Percentiles rank a stretch among this genome's conserved stretches.
Evolutionary conservation across 306 rosid species (phyloP).

Genomic region (Geum urbanum): DNA sequence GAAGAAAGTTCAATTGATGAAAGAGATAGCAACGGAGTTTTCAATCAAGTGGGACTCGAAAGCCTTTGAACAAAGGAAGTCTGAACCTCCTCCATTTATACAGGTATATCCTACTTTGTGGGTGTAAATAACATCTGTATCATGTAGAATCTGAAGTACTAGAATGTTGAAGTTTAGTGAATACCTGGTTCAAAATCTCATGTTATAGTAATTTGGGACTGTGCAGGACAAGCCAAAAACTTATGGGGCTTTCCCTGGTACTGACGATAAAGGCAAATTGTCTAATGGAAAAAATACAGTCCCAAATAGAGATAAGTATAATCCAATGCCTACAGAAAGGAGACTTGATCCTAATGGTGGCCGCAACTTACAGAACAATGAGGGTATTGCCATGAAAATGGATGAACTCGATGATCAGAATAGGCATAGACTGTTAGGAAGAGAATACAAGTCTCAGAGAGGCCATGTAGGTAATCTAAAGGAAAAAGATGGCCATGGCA

Average conservation of each 20-base stretch:
- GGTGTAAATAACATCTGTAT: conserved; percentile 7
- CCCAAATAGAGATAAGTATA: conserved; percentile 43
- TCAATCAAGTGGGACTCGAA: conserved; percentile 80
- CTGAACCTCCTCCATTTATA: conserved; percentile 41
- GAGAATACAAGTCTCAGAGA: conserved; percentile 36
- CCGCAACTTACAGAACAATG: conserved; percentile 39
- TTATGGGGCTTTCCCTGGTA: conserved; percentile 26
- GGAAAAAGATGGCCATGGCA: conserved; percentile 38
- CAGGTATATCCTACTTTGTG: conserved; percentile 45
- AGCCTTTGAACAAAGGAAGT: conserved; percentile 76
- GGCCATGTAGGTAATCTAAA: conserved; percentile 34
- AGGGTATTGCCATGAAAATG: conserved; percentile 35
- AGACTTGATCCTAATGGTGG: conserved; percentile 25
- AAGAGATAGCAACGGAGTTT: conserved; percentile 69
- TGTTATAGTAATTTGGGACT: conserved; percentile 22
- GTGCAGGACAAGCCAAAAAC: conserved; percentile 59
- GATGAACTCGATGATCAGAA: conserved; percentile 37
- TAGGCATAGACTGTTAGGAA: conserved; percentile 35
- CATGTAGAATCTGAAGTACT: conserved; percentile 5
- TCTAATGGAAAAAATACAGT: conserved; percentile 34
- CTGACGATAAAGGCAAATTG: conserved; percentile 28
- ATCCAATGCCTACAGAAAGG: conserved; percentile 22
- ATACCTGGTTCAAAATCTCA: conserved; percentile 13
- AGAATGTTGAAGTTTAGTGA: not conserved
- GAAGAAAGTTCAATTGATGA: conserved; percentile 65